These are phyloP conservation scores for Boletus speciosus DNA, from an alignment of 768 basidiomycete genomes.

Conservation along the genomic window DNA sequence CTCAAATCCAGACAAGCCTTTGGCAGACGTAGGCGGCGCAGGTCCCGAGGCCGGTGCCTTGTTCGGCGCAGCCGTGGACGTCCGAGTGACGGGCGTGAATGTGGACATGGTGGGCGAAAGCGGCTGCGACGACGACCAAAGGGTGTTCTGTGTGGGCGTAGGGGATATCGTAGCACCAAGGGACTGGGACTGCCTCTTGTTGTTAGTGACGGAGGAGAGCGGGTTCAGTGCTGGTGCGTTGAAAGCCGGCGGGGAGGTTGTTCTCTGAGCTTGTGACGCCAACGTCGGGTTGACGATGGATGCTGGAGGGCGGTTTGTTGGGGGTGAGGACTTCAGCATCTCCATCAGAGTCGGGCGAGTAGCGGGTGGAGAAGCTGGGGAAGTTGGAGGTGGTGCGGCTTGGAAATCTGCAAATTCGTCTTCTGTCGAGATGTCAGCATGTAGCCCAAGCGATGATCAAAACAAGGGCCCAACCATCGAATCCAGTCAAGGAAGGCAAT, in stretches of 20 bases:
- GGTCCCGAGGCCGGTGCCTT: slow-evolving; percentile 15
- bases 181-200: slow-evolving; percentile 21
- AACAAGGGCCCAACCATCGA: slow-evolving; percentile 25
- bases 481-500: slow-evolving; percentile 25
- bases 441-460: background rate
- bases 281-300: slow-evolving; percentile 5
- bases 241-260: slow-evolving; percentile 26
- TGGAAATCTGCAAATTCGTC: slow-evolving; percentile 90
- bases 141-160: slow-evolving; percentile 17
- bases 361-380: slow-evolving; percentile 34
- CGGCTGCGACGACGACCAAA: slow-evolving; percentile 26
- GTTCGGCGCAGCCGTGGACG: slow-evolving; percentile 10
- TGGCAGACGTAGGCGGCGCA: slow-evolving; percentile 30
- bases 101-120: slow-evolving; percentile 21
- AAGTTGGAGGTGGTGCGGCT: slow-evolving; percentile 52
- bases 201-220: slow-evolving; percentile 29
- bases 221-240: slow-evolving; percentile 13
- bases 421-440: slow-evolving; percentile 38
- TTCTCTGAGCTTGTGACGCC: slow-evolving; percentile 11
- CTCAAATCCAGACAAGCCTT: slow-evolving; percentile 65
- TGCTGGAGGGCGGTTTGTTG: slow-evolving; percentile 16
- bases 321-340: slow-evolving; percentile 39
- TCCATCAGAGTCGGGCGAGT: slow-evolving; percentile 44
- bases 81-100: slow-evolving; percentile 11
- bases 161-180: slow-evolving; percentile 17